phyloP scores from a whole-genome alignment of 192 early-diverging fungal species.

The Backusella parvicylindrica region DNA sequence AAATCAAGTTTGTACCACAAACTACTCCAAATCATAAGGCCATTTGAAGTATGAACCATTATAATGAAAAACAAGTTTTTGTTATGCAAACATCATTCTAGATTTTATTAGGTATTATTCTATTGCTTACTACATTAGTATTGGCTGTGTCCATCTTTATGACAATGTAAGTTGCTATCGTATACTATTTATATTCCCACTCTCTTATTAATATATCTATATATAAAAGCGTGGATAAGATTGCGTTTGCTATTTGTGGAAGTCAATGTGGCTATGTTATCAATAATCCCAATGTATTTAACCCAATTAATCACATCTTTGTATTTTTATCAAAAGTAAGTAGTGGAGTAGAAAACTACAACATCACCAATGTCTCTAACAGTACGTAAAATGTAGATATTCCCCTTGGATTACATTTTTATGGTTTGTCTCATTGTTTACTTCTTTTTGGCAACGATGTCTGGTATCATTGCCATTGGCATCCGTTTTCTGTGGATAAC shows the following conservation, averaged over 20 bases:
- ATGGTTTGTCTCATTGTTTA: constrained; percentile 50
- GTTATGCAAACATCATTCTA: neutral
- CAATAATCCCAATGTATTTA: constrained; percentile 43
- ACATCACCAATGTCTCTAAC: neutral
- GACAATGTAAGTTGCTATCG: constrained; percentile 23
- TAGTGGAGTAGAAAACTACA: neutral
- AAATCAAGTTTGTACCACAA: constrained; percentile 17
- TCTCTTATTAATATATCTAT: neutral
- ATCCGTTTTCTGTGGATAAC: constrained; percentile 55
- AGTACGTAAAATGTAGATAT: constrained; percentile 27
- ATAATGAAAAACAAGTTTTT: neutral
- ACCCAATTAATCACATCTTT: constrained; percentile 54
- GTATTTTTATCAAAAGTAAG: constrained; percentile 44
- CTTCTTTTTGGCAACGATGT: constrained; percentile 50
- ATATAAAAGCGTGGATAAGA: constrained; percentile 43
- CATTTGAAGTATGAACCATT: constrained; percentile 28
- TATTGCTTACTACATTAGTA: constrained; percentile 14
- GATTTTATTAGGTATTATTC: constrained; percentile 23
- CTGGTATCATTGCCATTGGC: constrained; percentile 50
- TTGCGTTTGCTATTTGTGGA: constrained; percentile 50
- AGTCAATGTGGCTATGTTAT: constrained; percentile 54
- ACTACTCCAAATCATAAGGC: constrained; percentile 15
- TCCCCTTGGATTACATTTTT: constrained; percentile 54
- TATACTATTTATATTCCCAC: neutral
- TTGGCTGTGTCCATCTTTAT: constrained; percentile 34